Percentiles rank a stretch among this genome's conserved stretches.
These are phyloP conservation scores for Hylodesmum podocarpum DNA, from an alignment of 306 rosid species.

Conservation along the genomic window DNA sequence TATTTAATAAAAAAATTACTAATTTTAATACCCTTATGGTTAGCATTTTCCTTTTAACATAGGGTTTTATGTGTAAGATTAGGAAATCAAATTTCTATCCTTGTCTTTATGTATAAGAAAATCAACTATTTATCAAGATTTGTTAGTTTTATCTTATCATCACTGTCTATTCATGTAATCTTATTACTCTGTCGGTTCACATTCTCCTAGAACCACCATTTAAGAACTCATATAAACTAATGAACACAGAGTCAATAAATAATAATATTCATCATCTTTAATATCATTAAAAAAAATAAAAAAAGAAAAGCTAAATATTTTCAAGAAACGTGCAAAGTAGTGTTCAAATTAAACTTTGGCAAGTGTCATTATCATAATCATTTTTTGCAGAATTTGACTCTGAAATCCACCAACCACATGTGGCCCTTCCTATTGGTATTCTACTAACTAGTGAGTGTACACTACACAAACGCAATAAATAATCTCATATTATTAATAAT, in stretches of 20 bases:
- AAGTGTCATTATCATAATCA: not conserved
- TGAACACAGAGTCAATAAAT: not conserved
- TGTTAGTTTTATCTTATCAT: too few relatives aligned
- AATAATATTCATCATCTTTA: not conserved
- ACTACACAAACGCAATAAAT: not conserved
- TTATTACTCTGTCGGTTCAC: too few relatives aligned
- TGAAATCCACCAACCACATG: constrained; percentile 21
- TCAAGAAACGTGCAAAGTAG: not conserved
- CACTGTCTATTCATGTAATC: too few relatives aligned
- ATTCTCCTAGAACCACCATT: not conserved
- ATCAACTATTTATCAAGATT: too few relatives aligned
- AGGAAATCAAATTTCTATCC: too few relatives aligned
- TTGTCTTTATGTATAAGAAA: too few relatives aligned
- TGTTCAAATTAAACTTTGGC: not conserved
- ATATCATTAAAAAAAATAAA: not conserved
- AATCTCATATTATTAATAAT: not conserved
- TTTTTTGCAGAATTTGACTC: constrained; percentile 4
- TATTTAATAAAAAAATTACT: too few relatives aligned
- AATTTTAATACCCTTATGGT: too few relatives aligned
- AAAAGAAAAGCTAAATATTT: not conserved
- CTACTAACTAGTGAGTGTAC: not conserved
- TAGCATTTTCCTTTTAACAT: too few relatives aligned
- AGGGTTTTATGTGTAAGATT: too few relatives aligned
- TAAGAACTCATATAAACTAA: not conserved
- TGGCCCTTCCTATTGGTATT: not conserved